Evolutionary conservation across 192 early-diverging fungal genomes (phyloP), one percentile per base, ranked within the genome.

Genomic region (Coemansia sp.): DNA sequence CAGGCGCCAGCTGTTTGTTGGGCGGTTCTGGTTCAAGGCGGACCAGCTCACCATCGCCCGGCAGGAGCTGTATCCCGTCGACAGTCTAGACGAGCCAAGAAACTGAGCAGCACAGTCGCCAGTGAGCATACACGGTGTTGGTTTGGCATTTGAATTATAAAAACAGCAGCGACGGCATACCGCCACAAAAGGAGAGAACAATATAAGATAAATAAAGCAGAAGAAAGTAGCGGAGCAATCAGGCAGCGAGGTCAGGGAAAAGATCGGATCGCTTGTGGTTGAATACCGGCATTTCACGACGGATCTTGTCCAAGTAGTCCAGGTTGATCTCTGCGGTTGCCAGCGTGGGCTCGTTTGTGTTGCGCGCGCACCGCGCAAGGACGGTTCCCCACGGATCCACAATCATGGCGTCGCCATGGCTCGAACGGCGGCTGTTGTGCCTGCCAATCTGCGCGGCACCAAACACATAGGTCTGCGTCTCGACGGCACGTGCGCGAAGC

Each of bases 381-480:
- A 95, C 82, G 4, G 83, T 76, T 5, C 93, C 93, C 92, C 92
- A 95, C 9, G 93, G 92, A 72, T 92, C 91, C 17, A 93, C 85
- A 59, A 95, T 90, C 91, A 93, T 90, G 32, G 93, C 84, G 62
- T 92, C 84, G 7, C 93, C 93, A 70, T 88, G 93, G 70, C 90
- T 93, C 17, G 70, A 70, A 43, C 93, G 86, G 20, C 86, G 90
- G 19, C 84, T 65, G 72, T 86, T 88, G 55, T 95, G 92, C 68
- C 87, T 84, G 19, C 93, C 92, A 7, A 86, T 81, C 40, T 95
- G 93, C 7, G 92, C 92, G 13, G 90, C 87, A 1, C 90, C 93
- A 68, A 93, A 80, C 13, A 95, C 93, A 76, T 90, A 95, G 2
- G 85, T 84, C 66, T 95, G 93, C 5, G 87, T 92, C 67, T 95